A percentile compares a stretch with the other conserved stretches of the same genome.
Conservation (phyloP, 106 monocot species). For the Acorus calamus region DNA sequence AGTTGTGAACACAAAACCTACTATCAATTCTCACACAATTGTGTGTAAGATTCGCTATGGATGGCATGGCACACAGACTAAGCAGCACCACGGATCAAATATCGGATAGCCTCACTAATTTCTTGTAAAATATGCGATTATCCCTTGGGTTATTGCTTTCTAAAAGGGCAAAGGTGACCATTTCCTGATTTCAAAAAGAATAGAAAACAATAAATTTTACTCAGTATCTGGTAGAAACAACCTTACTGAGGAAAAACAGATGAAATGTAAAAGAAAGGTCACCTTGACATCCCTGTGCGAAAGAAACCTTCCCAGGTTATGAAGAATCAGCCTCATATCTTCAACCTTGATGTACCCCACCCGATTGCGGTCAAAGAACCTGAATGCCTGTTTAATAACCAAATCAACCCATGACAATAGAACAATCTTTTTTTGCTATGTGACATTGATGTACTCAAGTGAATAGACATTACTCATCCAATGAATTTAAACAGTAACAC, state of each 20-base stretch:
- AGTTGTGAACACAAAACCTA: too few species aligned
- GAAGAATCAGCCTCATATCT: conserved; percentile 79
- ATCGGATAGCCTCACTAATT: conserved; percentile 52
- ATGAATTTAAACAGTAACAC: neutral
- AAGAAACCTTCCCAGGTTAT: conserved; percentile 79
- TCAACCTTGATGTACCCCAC: conserved; percentile 84
- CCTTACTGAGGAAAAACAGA: neutral
- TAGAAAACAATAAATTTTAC: neutral
- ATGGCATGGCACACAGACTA: too few species aligned
- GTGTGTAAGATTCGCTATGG: too few species aligned
- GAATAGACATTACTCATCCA: too few species aligned
- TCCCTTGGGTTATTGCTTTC: conserved; percentile 77
- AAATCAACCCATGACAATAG: neutral
- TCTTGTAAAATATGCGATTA: conserved; percentile 72
- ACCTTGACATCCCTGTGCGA: conserved; percentile 87
- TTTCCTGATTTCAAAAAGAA: conserved; percentile 36
- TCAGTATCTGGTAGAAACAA: neutral
- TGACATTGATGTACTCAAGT: too few species aligned
- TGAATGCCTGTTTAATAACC: conserved; percentile 54
- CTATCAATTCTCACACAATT: too few species aligned
- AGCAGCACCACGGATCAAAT: conserved; percentile 10
- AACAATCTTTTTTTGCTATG: neutral
- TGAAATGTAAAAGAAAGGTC: neutral
- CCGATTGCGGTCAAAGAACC: conserved; percentile 71
- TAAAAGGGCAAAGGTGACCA: conserved; percentile 66